A percentile compares a stretch with the other conserved stretches of the same genome.
Evolutionary conservation across 345 rosid species (phyloP).

Genomic region (Kandelia obovata): DNA sequence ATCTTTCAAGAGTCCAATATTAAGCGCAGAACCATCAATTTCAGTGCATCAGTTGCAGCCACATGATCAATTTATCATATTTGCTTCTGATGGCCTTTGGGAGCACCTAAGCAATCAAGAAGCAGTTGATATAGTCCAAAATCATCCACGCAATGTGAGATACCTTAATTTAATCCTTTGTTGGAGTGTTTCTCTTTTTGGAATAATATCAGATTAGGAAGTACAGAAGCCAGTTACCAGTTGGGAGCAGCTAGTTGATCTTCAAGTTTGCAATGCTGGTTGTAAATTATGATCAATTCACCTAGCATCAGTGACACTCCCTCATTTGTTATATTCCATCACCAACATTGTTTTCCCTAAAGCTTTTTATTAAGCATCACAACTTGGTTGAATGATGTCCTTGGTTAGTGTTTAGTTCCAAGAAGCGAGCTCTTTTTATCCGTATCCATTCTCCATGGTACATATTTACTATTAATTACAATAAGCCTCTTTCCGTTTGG

Average conservation of each 20-base stretch:
- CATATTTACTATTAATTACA: no score
- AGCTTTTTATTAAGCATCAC: background rate
- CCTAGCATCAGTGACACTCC: no score
- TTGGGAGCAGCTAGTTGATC: constrained; percentile 1
- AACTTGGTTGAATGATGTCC: background rate
- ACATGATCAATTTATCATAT: constrained; percentile 62
- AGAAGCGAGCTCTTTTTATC: background rate
- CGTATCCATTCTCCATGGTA: background rate
- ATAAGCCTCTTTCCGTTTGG: no score
- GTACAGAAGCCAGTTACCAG: background rate
- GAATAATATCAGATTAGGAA: background rate
- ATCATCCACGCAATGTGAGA: constrained; percentile 57
- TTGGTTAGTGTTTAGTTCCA: background rate
- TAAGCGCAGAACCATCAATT: constrained; percentile 72
- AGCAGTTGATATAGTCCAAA: constrained; percentile 72
- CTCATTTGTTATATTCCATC: background rate
- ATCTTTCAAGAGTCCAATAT: constrained; percentile 58
- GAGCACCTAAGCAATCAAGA: constrained; percentile 80
- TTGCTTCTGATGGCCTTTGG: constrained; percentile 89
- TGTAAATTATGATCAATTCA: background rate
- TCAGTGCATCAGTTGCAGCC: constrained; percentile 62
- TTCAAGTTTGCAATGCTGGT: background rate
- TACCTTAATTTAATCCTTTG: background rate
- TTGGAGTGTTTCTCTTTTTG: background rate
- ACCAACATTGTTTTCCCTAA: background rate